A percentile compares a stretch with the other conserved stretches of the same genome.
phyloP scores from a whole-genome alignment of 495 filamentous ascomycete species.

The Podospora fimiseda region DNA sequence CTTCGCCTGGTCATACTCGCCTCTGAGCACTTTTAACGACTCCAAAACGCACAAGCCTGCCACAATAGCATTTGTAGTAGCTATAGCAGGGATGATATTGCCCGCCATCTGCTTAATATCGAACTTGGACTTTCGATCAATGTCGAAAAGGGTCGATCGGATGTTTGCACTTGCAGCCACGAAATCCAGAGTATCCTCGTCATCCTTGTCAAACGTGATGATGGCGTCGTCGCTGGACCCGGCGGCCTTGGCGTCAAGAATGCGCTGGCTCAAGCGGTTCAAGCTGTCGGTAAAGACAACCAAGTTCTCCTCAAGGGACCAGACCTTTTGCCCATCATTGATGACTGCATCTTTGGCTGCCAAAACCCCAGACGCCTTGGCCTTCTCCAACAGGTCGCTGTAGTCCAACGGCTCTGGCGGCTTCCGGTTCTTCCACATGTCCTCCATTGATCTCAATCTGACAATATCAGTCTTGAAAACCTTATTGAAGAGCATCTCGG shows the following conservation, averaged over 20 bases:
- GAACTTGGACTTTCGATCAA: constrained; percentile 84
- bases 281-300: constrained; percentile 82
- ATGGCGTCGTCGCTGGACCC: constrained; percentile 50
- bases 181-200: constrained; percentile 91
- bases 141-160: constrained; percentile 75
- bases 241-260: constrained; percentile 50
- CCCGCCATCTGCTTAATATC: constrained; percentile 99
- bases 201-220: constrained; percentile 93
- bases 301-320: constrained; percentile 76
- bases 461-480: constrained; percentile 84
- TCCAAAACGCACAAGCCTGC: constrained; percentile 90
- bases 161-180: constrained; percentile 87
- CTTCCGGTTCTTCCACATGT: constrained; percentile 88
- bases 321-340: constrained; percentile 65
- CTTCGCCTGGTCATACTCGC: constrained; percentile 59
- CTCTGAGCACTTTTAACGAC: constrained; percentile 81
- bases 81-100: constrained; percentile 98
- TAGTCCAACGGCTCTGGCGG: constrained; percentile 70
- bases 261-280: constrained; percentile 64
- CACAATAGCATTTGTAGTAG: constrained; percentile 95
- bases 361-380: constrained; percentile 36
- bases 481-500: constrained; percentile 79
- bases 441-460: constrained; percentile 79
- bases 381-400: constrained; percentile 34
- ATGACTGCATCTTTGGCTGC: constrained; percentile 50